Conservation (phyloP, 352 stramenopile species). For the Pythium rhizo-oryzae region DNA sequence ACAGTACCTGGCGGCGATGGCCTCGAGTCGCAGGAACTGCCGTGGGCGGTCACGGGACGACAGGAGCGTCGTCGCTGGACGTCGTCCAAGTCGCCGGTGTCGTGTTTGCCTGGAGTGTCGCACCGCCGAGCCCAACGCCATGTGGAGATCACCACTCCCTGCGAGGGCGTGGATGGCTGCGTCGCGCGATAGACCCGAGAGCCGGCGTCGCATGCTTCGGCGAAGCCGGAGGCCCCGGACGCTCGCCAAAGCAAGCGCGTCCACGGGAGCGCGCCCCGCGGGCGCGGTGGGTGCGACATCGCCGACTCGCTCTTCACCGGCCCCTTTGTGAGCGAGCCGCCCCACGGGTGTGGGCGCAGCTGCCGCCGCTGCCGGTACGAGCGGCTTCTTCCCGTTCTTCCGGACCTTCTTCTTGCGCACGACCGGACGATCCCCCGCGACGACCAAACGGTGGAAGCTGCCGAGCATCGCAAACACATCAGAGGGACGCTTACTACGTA, state of each 20-base stretch:
- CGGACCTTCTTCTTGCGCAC: conserved; percentile 16
- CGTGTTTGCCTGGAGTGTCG: no score
- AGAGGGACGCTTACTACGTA: not conserved
- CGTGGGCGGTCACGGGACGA: no score
- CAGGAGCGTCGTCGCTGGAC: not conserved
- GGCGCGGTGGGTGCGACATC: no score
- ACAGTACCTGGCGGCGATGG: conserved; percentile 17
- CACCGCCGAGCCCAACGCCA: no score
- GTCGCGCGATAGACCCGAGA: not conserved
- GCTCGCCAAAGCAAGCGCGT: not conserved
- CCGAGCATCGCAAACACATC: no score
- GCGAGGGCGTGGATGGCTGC: not conserved
- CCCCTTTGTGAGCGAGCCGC: not conserved
- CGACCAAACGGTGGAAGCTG: conserved; percentile 21
- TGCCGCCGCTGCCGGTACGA: no score
- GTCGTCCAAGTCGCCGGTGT: no score
- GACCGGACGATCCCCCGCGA: not conserved
- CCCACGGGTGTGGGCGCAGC: not conserved
- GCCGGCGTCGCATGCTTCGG: not conserved
- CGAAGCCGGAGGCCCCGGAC: conserved; percentile 9
- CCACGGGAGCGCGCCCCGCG: no score
- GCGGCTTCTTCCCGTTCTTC: not conserved
- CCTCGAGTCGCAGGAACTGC: conserved; percentile 11
- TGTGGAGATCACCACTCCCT: no score
- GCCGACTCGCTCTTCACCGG: no score